Evolutionary conservation across 352 stramenopile species (phyloP), one percentile per base, ranked within the genome.

Genomic region (Phytopythium ostracodes): DNA sequence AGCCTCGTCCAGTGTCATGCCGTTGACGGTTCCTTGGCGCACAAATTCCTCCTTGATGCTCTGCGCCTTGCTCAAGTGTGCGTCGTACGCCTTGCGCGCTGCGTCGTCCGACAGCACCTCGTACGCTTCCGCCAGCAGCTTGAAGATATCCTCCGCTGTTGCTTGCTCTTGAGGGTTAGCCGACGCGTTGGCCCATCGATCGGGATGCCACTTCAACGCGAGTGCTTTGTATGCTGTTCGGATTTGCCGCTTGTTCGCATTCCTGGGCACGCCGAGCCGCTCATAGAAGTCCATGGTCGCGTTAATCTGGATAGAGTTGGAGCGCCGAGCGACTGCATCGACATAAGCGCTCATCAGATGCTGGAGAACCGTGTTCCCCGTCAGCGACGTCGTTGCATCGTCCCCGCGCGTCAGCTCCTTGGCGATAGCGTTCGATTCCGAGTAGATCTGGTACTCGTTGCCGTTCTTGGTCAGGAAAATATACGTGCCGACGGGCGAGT

Each of bases 291-390:
- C 84, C 87, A 96, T 94, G 4, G 70, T 79, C 17, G 76, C 83
- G 36, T 91, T 92, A 54, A 94, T 87, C 56, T 91, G 78, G 55
- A 93, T 91, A 17, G 81, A 89, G 35, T 71, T 89, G 35, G 82
- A 92, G 9, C 85, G 85, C 25, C 83, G 84, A 0, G 82, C 80
- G 25, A 96, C 68, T 0, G 80, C 74, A 44, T 79, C 72, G 0
- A 94, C 75, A 43, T 96, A 96, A n/a, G 83, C 81, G 27, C 72
- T 88, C 85, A 96, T 91, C 15, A 93, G 61, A 44, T 96, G 87
- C 66, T 94, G 87, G 27, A 93, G 65, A 25, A 94, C 81, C 31
- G 83, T 77, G 44, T 92, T 88, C 0, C 81, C 85, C 15, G 85
- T 92, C 27, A 96, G 67, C 58, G 70, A 76, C 10, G 75, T 72